These are phyloP conservation scores for Acanthamoeba quina DNA, from an alignment of 208 protist species.

Conservation along the genomic window DNA sequence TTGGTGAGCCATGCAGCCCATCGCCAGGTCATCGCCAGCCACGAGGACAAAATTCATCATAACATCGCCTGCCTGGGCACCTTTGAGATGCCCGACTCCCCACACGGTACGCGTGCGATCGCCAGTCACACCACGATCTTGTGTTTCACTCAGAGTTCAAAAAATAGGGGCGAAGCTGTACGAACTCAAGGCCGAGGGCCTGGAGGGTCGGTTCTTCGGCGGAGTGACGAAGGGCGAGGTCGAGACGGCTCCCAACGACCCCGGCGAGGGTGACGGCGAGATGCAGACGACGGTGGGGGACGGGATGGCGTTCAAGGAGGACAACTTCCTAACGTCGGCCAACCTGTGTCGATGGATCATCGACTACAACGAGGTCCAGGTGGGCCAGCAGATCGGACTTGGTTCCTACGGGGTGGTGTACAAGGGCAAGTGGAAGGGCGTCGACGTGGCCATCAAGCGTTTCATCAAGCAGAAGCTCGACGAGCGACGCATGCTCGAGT, in stretches of 20 bases:
- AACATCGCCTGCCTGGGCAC: background rate
- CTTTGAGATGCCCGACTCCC: background rate
- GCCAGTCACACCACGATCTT: too few relatives aligned
- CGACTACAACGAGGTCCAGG: background rate
- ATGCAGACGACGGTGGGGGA: background rate
- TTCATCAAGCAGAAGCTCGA: background rate
- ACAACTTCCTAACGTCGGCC: background rate
- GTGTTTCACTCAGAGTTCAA: too few relatives aligned
- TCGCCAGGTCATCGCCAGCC: background rate
- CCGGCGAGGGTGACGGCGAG: background rate
- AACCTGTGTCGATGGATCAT: slow-evolving; percentile 36
- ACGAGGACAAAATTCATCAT: background rate
- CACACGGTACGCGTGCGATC: background rate
- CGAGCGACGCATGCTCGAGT: background rate
- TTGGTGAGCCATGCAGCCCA: background rate
- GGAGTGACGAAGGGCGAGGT: background rate
- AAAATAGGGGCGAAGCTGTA: background rate
- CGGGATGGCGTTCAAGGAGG: background rate
- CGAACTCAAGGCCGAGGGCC: background rate
- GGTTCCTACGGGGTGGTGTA: background rate
- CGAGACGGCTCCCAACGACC: background rate
- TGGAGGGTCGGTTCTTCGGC: background rate
- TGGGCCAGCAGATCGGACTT: background rate
- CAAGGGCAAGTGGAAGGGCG: background rate
- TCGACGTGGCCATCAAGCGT: slow-evolving; percentile 3